A percentile compares a stretch with the other conserved stretches of the same genome.
phyloP scores from a whole-genome alignment of 352 stramenopile genomes.

The Phytophthora capsici region DNA sequence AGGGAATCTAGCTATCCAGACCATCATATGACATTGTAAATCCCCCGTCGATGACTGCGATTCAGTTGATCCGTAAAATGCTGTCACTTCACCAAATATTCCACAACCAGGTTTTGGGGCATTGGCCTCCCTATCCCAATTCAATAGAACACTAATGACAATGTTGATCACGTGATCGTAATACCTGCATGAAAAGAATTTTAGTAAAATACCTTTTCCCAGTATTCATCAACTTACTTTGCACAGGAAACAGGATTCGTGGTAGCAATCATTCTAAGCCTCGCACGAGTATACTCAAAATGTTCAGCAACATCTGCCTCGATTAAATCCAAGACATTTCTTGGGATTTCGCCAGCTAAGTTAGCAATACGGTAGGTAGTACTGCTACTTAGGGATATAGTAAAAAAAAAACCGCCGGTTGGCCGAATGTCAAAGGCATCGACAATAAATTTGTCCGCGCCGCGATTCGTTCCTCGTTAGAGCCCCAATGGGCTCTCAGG shows the following conservation, averaged over 20 bases:
- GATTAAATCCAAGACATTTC: background rate
- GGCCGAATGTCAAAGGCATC: constrained; percentile 6
- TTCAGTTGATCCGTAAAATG: background rate
- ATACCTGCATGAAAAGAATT: too few relatives aligned
- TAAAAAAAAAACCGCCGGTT: constrained; percentile 16
- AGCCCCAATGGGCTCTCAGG: background rate
- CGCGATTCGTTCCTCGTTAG: constrained; percentile 1
- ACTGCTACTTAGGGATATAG: background rate
- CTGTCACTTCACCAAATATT: background rate
- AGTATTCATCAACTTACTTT: too few relatives aligned
- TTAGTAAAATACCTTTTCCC: too few relatives aligned
- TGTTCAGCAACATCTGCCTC: background rate
- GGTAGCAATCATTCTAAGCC: background rate
- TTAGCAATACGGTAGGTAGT: background rate
- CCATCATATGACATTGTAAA: background rate
- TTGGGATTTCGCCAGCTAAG: background rate
- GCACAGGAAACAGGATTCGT: background rate
- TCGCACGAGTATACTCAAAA: background rate
- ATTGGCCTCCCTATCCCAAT: background rate
- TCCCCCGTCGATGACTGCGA: background rate
- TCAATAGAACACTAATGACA: background rate
- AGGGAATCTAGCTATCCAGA: background rate
- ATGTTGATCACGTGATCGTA: background rate
- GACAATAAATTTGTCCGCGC: constrained; percentile 2
- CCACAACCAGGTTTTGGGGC: background rate